Evolutionary conservation across 2,329 filamentous ascomycete species (phyloP).

Genomic region (Lojkania enalia): DNA sequence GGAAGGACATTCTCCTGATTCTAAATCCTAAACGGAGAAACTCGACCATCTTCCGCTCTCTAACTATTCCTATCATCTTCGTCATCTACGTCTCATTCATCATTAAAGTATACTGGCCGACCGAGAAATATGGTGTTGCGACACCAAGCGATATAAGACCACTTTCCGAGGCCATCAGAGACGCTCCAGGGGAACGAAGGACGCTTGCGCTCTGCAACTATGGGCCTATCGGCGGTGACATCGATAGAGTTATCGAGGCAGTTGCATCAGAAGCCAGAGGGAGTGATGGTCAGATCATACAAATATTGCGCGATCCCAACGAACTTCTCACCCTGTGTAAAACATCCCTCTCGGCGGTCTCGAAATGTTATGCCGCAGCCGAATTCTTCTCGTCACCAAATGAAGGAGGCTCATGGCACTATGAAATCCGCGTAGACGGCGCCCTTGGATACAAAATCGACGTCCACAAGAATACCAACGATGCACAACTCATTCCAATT

Average conservation of each 20-base stretch:
- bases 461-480: slow-evolving; percentile 19
- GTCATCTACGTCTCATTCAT: slow-evolving; percentile 25
- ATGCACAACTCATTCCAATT: slow-evolving; percentile 19
- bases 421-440: slow-evolving; percentile 21
- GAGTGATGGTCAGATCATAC: slow-evolving; percentile 33
- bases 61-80: slow-evolving; percentile 26
- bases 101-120: slow-evolving; percentile 19
- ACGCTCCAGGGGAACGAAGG: slow-evolving; percentile 47
- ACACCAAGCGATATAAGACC: slow-evolving; percentile 26
- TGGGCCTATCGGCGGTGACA: slow-evolving; percentile 26
- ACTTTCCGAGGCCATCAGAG: slow-evolving; percentile 63
- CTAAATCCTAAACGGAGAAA: slow-evolving; percentile 23
- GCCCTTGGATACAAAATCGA: slow-evolving; percentile 11
- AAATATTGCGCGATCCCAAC: slow-evolving; percentile 12
- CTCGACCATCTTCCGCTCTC: slow-evolving; percentile 27
- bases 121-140: slow-evolving; percentile 25
- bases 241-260: slow-evolving; percentile 24
- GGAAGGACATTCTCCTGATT: slow-evolving; percentile 33
- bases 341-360: slow-evolving; percentile 13
- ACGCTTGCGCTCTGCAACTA: slow-evolving; percentile 31
- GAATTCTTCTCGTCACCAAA: slow-evolving; percentile 25
- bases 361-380: slow-evolving; percentile 25
- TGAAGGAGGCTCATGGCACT: slow-evolving; percentile 40
- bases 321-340: slow-evolving; percentile 20
- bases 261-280: slow-evolving; percentile 20